A percentile compares a stretch with the other conserved stretches of the same genome.
Conservation (phyloP, 768 basidiomycete species). For the Macrolepiota albuminosa region DNA sequence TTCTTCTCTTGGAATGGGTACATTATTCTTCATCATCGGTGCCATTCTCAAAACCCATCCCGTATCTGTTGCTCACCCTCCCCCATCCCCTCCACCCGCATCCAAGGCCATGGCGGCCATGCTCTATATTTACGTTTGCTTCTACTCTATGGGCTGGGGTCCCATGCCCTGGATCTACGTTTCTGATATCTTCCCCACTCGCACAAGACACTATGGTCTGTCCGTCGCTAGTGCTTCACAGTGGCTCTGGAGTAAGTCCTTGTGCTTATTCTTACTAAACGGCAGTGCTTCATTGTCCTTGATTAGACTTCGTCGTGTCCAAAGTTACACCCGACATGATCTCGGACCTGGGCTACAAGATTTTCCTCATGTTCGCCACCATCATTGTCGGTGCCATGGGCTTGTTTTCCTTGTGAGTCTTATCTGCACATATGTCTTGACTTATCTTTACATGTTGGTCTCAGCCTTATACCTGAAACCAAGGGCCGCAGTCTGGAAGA, state of each 20-base stretch:
- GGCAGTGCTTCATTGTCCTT: background rate
- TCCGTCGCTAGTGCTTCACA: conserved; percentile 72
- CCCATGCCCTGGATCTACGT: conserved; percentile 57
- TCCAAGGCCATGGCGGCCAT: conserved; percentile 81
- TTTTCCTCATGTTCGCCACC: conserved; percentile 74
- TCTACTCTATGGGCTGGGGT: conserved; percentile 88
- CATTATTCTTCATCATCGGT: conserved; percentile 78
- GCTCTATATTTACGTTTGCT: conserved; percentile 84
- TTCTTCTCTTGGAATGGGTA: conserved; percentile 76
- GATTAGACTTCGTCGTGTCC: conserved; percentile 64
- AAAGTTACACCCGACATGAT: conserved; percentile 67
- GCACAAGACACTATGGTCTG: conserved; percentile 78
- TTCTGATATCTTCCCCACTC: conserved; percentile 82
- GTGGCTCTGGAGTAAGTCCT: conserved; percentile 71
- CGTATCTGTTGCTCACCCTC: conserved; percentile 12
- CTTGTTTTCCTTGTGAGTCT: conserved; percentile 54
- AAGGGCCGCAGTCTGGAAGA: conserved; percentile 53
- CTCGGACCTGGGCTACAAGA: conserved; percentile 60
- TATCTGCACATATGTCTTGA: background rate
- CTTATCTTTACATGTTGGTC: conserved; percentile 2
- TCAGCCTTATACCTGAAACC: conserved; percentile 53
- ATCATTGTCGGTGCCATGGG: conserved; percentile 72
- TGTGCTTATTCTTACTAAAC: background rate
- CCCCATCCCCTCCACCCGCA: conserved; percentile 42
- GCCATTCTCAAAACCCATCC: conserved; percentile 80